Evolutionary conservation across 441 rosid genomes (phyloP).

Genomic region (Syzygium malaccense): DNA sequence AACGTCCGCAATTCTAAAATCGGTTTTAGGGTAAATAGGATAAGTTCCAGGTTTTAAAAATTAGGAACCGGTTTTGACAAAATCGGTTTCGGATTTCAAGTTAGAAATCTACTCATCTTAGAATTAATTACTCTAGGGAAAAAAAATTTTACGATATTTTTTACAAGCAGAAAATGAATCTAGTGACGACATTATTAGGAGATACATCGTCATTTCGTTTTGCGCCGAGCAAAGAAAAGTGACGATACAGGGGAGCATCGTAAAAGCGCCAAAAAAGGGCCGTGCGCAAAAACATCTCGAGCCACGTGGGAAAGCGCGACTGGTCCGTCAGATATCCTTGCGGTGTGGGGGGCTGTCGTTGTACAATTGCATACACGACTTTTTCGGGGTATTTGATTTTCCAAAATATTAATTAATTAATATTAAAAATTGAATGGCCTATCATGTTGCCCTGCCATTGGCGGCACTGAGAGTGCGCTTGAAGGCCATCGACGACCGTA

Average conservation of each 20-base stretch:
- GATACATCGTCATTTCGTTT: neutral
- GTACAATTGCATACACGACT: neutral
- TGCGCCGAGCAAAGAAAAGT: neutral
- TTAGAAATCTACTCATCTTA: too few relatives aligned
- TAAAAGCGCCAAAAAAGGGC: too few relatives aligned
- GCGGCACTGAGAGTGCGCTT: neutral
- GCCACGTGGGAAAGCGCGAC: neutral
- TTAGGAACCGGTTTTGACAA: too few relatives aligned
- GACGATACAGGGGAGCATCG: too few relatives aligned
- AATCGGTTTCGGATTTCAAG: too few relatives aligned
- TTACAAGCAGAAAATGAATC: too few relatives aligned
- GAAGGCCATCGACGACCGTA: neutral
- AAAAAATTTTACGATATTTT: too few relatives aligned
- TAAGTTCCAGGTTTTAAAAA: too few relatives aligned
- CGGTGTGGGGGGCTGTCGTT: neutral
- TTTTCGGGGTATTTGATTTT: rapidly evolving
- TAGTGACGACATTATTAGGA: neutral
- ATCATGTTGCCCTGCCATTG: neutral
- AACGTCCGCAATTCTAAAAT: too few relatives aligned
- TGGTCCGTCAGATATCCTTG: constrained; percentile 4
- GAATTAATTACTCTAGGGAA: too few relatives aligned
- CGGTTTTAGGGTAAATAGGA: too few relatives aligned
- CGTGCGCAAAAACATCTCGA: neutral
- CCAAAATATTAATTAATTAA: neutral
- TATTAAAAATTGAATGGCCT: neutral